Conservation (phyloP, 805 yeast species). For the Ogataea henricii region DNA sequence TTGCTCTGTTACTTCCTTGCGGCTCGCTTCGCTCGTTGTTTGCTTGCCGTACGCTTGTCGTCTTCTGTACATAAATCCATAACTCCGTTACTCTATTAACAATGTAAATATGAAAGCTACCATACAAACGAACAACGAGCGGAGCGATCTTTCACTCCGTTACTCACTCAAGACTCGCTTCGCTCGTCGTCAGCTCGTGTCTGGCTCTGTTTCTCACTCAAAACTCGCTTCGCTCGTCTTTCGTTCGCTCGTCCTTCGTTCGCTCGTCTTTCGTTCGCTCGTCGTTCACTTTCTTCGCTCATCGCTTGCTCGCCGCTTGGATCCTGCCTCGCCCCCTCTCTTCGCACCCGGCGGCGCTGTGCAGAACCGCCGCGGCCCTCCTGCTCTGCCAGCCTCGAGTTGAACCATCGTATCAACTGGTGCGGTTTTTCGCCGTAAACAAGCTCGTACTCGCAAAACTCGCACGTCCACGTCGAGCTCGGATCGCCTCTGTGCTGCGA, state of each 20-base stretch:
- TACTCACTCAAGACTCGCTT: too few species aligned
- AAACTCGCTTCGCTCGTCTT: too few species aligned
- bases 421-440: constrained; percentile 48
- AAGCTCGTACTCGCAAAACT: constrained; percentile 52
- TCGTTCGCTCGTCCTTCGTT: constrained; percentile 7
- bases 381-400: constrained; percentile 36
- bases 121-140: too few species aligned
- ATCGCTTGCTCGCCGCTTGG: too few species aligned
- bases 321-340: too few species aligned
- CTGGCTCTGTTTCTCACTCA: too few species aligned
- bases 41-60: too few species aligned
- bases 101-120: not conserved
- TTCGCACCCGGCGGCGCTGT: constrained; percentile 21
- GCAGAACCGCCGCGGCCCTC: constrained; percentile 33
- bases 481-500: constrained; percentile 16
- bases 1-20: too few species aligned
- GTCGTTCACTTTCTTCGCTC: too few species aligned
- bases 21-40: too few species aligned
- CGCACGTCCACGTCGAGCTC: constrained; percentile 36
- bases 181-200: too few species aligned
- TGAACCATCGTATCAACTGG: constrained; percentile 48
- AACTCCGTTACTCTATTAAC: not conserved
- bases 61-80: not conserved
- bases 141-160: too few species aligned
- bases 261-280: constrained; percentile 1